Conservation (phyloP, 805 yeast genomes). For the Metschnikowia matae region DNA sequence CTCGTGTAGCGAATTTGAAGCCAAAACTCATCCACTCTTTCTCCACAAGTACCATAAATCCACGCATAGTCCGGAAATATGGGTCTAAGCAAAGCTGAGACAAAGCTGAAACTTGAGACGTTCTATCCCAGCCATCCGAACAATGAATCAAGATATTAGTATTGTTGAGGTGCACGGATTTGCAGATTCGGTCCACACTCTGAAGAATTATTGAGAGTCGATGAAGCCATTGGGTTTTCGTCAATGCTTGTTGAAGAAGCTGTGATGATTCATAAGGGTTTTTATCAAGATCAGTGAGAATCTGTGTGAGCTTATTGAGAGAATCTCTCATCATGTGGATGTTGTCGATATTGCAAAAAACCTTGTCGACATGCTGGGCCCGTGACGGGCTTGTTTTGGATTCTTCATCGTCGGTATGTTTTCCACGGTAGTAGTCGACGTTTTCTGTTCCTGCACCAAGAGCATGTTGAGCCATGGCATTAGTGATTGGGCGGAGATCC, state of each 20-base stretch:
- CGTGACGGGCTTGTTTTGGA: conserved; percentile 7
- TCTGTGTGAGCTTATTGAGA: conserved; percentile 55
- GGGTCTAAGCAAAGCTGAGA: conserved; percentile 89
- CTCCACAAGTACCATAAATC: conserved; percentile 80
- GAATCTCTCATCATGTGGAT: conserved; percentile 94
- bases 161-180: conserved; percentile 76
- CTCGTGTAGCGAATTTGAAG: conserved; percentile 79
- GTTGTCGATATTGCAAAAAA: conserved; percentile 88
- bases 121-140: conserved; percentile 98
- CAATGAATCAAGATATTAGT: conserved; percentile 88
- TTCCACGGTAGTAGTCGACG: conserved; percentile 73
- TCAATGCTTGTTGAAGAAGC: conserved; percentile 46
- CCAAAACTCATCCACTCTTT: conserved; percentile 97
- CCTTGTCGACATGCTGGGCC: conserved; percentile 49
- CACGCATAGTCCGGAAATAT: conserved; percentile 79
- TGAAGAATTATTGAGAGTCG: conserved; percentile 64
- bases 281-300: conserved; percentile 65
- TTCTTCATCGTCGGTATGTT: conserved; percentile 5
- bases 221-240: conserved; percentile 75
- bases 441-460: conserved; percentile 97
- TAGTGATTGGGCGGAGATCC: conserved; percentile 89
- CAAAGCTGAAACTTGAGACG: conserved; percentile 82
- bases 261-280: conserved; percentile 33
- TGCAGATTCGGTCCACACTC: conserved; percentile 72
- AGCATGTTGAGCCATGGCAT: conserved; percentile 95